A percentile compares a stretch with the other conserved stretches of the same genome.
These are phyloP conservation scores for Shiraia sp. DNA, from an alignment of 2,329 filamentous ascomycete genomes.

Conservation along the genomic window DNA sequence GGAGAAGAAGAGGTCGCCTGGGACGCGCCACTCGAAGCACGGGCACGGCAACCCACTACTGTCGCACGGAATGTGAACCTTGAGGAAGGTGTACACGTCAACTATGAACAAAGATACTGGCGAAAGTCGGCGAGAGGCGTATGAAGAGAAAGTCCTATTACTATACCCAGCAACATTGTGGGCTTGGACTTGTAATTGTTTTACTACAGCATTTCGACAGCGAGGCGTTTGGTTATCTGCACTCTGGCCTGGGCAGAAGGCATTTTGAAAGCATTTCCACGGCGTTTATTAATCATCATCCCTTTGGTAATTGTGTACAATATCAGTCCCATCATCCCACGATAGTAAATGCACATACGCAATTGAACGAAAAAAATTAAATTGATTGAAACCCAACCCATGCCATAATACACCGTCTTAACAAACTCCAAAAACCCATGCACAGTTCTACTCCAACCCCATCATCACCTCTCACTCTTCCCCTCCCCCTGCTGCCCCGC, in stretches of 20 bases:
- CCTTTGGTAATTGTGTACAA: slow-evolving; percentile 17
- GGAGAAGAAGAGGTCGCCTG: slow-evolving; percentile 26
- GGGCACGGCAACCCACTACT: slow-evolving; percentile 33
- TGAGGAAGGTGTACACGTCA: slow-evolving; percentile 55
- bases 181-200: slow-evolving; percentile 1
- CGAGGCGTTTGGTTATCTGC: slow-evolving; percentile 45
- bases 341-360: background rate
- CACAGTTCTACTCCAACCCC: background rate
- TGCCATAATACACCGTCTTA: background rate
- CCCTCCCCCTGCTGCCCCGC: slow-evolving; percentile 29
- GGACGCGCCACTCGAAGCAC: slow-evolving; percentile 24
- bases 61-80: slow-evolving; percentile 32
- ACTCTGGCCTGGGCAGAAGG: slow-evolving; percentile 20
- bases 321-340: background rate
- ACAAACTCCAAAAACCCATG: too few species aligned
- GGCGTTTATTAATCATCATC: slow-evolving; percentile 15
- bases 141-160: slow-evolving; percentile 8
- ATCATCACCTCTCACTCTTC: background rate
- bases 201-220: slow-evolving; percentile 37
- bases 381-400: background rate
- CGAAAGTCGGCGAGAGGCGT: slow-evolving; percentile 49
- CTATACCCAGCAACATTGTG: background rate
- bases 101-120: slow-evolving; percentile 64
- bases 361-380: too few species aligned
- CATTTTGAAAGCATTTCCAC: slow-evolving; percentile 23